Evolutionary conservation across 495 filamentous ascomycete genomes (phyloP).

Genomic region (Bacidia rubella): DNA sequence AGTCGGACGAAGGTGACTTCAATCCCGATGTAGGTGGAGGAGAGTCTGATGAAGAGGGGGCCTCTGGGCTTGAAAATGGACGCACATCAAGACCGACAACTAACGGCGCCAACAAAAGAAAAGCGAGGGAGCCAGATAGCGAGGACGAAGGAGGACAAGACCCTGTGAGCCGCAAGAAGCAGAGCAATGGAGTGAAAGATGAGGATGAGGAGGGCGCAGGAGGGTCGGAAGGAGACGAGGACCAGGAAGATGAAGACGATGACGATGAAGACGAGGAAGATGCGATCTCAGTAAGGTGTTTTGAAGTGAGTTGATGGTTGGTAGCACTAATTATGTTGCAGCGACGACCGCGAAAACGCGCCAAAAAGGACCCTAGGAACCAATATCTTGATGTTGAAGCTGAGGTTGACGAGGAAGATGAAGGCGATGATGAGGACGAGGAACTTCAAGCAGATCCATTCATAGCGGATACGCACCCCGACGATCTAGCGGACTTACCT

Average conservation of each 20-base stretch:
- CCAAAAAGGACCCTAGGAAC: slow-evolving; percentile 50
- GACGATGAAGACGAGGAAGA: slow-evolving; percentile 49
- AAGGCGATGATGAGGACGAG: slow-evolving; percentile 80
- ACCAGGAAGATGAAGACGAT: slow-evolving; percentile 36
- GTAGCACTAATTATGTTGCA: slow-evolving; percentile 21
- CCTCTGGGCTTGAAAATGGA: slow-evolving; percentile 15
- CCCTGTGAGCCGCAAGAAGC: slow-evolving; percentile 2
- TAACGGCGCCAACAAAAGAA: slow-evolving; percentile 2
- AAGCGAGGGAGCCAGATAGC: slow-evolving; percentile 27
- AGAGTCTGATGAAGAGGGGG: slow-evolving; percentile 53
- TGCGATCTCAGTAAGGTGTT: slow-evolving; percentile 37
- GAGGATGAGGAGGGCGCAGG: slow-evolving; percentile 32
- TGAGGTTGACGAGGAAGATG: slow-evolving; percentile 93
- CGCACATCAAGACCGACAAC: neutral
- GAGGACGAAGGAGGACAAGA: slow-evolving; percentile 37
- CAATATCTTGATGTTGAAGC: slow-evolving; percentile 92
- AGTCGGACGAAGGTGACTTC: slow-evolving; percentile 73
- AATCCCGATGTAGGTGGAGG: slow-evolving; percentile 52
- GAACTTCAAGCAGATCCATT: slow-evolving; percentile 66
- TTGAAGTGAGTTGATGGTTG: neutral
- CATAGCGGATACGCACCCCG: slow-evolving; percentile 77
- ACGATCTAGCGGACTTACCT: slow-evolving; percentile 72
- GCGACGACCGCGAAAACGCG: slow-evolving; percentile 68
- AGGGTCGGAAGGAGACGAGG: slow-evolving; percentile 36
- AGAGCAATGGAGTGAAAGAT: slow-evolving; percentile 31